These are phyloP conservation scores for Rhododendron molle DNA, from an alignment of 148 eudicot species.

Conservation along the genomic window DNA sequence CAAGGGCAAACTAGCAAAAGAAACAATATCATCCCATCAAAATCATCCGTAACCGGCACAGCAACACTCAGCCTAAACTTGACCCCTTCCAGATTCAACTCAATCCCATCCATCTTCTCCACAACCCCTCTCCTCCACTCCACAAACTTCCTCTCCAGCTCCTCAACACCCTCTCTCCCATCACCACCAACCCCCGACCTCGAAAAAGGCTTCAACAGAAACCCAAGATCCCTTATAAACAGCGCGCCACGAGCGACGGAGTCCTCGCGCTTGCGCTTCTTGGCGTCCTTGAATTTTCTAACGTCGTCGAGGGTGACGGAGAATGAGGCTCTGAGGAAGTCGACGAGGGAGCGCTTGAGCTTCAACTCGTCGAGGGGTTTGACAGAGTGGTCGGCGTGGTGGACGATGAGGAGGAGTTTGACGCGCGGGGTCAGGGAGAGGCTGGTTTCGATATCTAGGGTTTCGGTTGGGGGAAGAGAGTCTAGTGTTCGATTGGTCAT, in stretches of 20 bases:
- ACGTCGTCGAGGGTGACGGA: conserved; percentile 40
- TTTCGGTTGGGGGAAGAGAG: conserved; percentile 26
- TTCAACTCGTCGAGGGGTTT: conserved; percentile 67
- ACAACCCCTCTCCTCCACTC: conserved; percentile 61
- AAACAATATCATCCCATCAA: conserved; percentile 52
- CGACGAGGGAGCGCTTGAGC: conserved; percentile 58
- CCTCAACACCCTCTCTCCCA: conserved; percentile 7
- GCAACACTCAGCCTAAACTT: conserved; percentile 54
- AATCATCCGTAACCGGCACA: conserved; percentile 60
- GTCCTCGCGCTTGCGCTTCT: conserved; percentile 66
- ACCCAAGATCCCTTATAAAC: conserved; percentile 54
- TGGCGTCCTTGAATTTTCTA: conserved; percentile 46
- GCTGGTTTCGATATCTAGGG: conserved; percentile 38
- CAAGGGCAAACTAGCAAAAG: no score
- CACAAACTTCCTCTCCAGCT: conserved; percentile 40
- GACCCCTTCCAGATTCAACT: conserved; percentile 64
- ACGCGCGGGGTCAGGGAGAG: conserved; percentile 59
- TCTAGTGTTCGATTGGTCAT: conserved; percentile 15
- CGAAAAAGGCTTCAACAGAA: conserved; percentile 17
- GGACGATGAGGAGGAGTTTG: conserved; percentile 50
- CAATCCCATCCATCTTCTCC: conserved; percentile 74
- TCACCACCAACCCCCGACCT: not conserved
- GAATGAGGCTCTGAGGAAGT: conserved; percentile 42
- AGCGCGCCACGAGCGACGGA: conserved; percentile 56
- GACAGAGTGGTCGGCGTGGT: conserved; percentile 55